Conservation (phyloP, 768 basidiomycete genomes). For the Scleroderma bovista region DNA sequence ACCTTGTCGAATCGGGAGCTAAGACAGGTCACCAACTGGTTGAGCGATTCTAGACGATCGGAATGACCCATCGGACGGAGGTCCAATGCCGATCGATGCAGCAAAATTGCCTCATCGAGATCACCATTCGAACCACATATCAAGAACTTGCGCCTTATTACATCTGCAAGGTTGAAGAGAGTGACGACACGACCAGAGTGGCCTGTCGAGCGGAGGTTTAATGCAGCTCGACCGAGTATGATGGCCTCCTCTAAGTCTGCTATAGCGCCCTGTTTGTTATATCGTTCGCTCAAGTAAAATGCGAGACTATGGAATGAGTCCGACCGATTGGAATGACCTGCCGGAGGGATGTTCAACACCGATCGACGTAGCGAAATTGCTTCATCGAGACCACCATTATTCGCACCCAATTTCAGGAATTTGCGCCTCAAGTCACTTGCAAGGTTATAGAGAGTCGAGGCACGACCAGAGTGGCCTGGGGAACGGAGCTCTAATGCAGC, state of each 20-base stretch:
- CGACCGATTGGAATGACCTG: not conserved
- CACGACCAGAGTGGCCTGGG: constrained; percentile 6
- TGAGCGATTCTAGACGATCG: not conserved
- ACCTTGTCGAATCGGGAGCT: too few species aligned
- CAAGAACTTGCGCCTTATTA: not conserved
- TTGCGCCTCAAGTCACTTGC: not conserved
- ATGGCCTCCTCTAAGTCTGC: not conserved
- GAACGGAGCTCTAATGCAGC: constrained; percentile 8
- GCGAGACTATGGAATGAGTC: not conserved
- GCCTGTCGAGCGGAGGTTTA: not conserved
- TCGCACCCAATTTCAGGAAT: not conserved
- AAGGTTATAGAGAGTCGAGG: constrained; percentile 2
- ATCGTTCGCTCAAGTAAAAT: not conserved
- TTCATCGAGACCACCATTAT: not conserved
- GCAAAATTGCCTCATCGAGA: not conserved
- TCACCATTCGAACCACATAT: not conserved
- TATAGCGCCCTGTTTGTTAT: not conserved
- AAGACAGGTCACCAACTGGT: too few species aligned
- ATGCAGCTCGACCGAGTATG: not conserved
- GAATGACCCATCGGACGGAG: not conserved
- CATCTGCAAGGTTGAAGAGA: not conserved
- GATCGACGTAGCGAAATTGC: not conserved
- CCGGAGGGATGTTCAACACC: not conserved
- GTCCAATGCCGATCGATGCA: not conserved
- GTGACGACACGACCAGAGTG: not conserved